These are phyloP conservation scores for Arabidopsis arenosa DNA, from an alignment of 345 rosid genomes.

Conservation along the genomic window DNA sequence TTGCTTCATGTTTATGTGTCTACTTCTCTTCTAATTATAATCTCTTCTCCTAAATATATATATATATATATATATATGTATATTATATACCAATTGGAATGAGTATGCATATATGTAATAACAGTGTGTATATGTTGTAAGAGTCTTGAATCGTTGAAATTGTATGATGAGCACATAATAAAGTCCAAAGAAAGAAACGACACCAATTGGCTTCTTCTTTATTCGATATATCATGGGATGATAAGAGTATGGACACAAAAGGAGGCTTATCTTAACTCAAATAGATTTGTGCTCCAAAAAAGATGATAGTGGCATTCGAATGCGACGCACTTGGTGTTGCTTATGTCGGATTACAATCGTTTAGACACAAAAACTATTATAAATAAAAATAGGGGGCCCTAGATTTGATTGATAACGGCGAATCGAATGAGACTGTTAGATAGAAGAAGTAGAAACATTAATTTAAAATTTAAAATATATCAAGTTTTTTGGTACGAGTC, in stretches of 20 bases:
- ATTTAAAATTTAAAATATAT: background rate
- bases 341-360: conserved; percentile 30
- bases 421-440: conserved; percentile 19
- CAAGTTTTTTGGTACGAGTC: conserved; percentile 13
- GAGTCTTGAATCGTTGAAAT: conserved; percentile 10
- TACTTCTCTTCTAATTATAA: conserved; percentile 71
- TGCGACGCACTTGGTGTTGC: conserved; percentile 27
- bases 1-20: conserved; percentile 82
- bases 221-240: conserved; percentile 14
- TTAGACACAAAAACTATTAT: background rate
- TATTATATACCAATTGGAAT: conserved; percentile 4
- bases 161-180: conserved; percentile 16
- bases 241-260: conserved; percentile 10
- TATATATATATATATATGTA: background rate
- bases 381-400: conserved; percentile 1
- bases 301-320: conserved; percentile 34
- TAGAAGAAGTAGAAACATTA: background rate
- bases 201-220: conserved; percentile 18
- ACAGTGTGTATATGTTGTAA: background rate
- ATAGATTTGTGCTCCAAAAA: conserved; percentile 9
- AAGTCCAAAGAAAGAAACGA: conserved; percentile 34
- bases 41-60: background rate
- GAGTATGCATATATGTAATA: conserved; percentile 4
- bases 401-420: conserved; percentile 32
- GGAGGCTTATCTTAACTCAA: conserved; percentile 40